Evolutionary conservation across 2,329 filamentous ascomycete species (phyloP).

Genomic region (Aureobasidium subglaciale): DNA sequence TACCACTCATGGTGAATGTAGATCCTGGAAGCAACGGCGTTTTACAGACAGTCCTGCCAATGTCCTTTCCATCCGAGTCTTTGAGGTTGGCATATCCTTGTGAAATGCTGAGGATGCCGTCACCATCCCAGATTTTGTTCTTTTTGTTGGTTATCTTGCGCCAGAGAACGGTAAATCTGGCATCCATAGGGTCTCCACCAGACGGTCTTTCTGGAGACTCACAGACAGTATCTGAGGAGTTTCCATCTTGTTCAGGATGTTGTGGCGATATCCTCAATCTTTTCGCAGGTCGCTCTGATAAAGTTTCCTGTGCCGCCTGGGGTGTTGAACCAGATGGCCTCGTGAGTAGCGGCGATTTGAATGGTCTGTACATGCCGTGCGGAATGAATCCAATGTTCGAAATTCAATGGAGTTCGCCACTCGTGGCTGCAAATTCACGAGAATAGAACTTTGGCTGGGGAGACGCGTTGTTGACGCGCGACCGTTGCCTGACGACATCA

Average conservation of each 20-base stretch:
- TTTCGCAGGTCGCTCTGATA: background rate
- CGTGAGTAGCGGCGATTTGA: slow-evolving; percentile 24
- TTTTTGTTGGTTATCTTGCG: slow-evolving; percentile 65
- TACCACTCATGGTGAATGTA: slow-evolving; percentile 55
- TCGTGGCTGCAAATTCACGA: background rate
- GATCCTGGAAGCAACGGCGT: slow-evolving; percentile 54
- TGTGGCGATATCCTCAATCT: slow-evolving; percentile 17
- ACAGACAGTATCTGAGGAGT: slow-evolving; percentile 20
- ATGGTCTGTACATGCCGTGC: slow-evolving; percentile 21
- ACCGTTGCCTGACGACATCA: slow-evolving; percentile 7
- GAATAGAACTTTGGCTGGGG: background rate
- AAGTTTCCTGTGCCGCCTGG: background rate
- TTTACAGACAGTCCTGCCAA: slow-evolving; percentile 52
- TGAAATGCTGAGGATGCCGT: slow-evolving; percentile 55
- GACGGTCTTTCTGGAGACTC: slow-evolving; percentile 14
- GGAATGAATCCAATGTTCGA: background rate
- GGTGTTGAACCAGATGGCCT: slow-evolving; percentile 13
- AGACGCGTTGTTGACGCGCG: slow-evolving; percentile 12
- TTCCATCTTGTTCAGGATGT: slow-evolving; percentile 21
- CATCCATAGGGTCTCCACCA: slow-evolving; percentile 27
- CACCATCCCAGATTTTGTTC: slow-evolving; percentile 71
- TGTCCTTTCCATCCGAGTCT: slow-evolving; percentile 55
- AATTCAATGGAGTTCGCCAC: background rate
- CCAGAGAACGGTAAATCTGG: slow-evolving; percentile 44
- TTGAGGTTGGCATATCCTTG: slow-evolving; percentile 54